phyloP scores from a whole-genome alignment of 2,329 filamentous ascomycete species.

The Pseudodiploospora longispora region DNA sequence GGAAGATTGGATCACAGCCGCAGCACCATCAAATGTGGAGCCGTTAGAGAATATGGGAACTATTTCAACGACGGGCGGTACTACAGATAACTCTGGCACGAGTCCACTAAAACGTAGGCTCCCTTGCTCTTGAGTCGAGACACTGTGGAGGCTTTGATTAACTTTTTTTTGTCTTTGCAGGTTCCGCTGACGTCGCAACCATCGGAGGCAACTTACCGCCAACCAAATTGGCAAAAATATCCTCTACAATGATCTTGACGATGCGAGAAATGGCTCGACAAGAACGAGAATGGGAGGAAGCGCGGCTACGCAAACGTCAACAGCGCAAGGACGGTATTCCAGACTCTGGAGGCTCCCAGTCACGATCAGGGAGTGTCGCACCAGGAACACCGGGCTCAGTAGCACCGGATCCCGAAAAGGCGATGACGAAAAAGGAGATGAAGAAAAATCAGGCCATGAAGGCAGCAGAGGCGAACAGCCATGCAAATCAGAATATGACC shows the following conservation, averaged over 20 bases:
- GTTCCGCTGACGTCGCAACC: constrained; percentile 27
- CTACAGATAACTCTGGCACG: constrained; percentile 44
- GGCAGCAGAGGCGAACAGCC: constrained; percentile 68
- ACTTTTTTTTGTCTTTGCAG: constrained; percentile 22
- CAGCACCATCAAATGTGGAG: constrained; percentile 42
- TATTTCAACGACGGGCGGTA: constrained; percentile 27
- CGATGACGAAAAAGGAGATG: constrained; percentile 77
- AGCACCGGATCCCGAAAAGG: constrained; percentile 58
- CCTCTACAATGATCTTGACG: constrained; percentile 42
- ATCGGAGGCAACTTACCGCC: constrained; percentile 30
- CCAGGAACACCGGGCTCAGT: constrained; percentile 54
- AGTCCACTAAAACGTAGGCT: constrained; percentile 54
- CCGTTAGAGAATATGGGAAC: constrained; percentile 23
- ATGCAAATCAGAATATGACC: constrained; percentile 76
- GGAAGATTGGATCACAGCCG: constrained; percentile 66
- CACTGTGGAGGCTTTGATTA: constrained; percentile 4
- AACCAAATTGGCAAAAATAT: constrained; percentile 39
- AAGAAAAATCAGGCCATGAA: constrained; percentile 70
- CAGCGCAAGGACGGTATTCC: constrained; percentile 52
- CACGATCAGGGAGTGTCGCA: constrained; percentile 48
- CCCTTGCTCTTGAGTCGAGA: background rate
- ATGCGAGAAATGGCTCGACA: constrained; percentile 55
- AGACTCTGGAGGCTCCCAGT: constrained; percentile 38
- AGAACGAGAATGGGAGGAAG: constrained; percentile 67
- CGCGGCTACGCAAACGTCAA: constrained; percentile 57